Conservation (phyloP, 2,329 filamentous ascomycete genomes). For the Aspergillus fijiensis region DNA sequence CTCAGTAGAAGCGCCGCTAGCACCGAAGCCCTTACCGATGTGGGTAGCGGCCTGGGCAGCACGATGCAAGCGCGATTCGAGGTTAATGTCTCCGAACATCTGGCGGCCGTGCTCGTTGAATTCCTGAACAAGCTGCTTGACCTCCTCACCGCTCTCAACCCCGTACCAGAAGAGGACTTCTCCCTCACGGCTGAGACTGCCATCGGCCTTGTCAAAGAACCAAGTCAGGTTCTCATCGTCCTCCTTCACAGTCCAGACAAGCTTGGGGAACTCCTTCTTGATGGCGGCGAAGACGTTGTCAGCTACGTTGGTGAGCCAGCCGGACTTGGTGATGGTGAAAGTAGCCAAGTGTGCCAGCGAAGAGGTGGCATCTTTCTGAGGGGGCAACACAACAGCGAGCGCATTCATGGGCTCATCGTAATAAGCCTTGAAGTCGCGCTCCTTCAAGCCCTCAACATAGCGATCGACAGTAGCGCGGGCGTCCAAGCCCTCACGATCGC, state of each 20-base stretch:
- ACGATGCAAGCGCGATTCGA: conserved; percentile 79
- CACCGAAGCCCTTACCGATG: conserved; percentile 48
- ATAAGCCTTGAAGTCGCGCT: conserved; percentile 84
- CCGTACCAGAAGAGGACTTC: conserved; percentile 97
- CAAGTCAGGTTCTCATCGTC: conserved; percentile 95
- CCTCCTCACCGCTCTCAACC: conserved; percentile 75
- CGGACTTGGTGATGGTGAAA: conserved; percentile 88
- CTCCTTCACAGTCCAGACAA: conserved; percentile 95
- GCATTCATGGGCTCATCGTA: conserved; percentile 94
- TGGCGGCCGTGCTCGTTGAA: conserved; percentile 79
- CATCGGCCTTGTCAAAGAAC: conserved; percentile 97
- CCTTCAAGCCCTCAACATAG: conserved; percentile 76
- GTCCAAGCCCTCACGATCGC: conserved; percentile 79
- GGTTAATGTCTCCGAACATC: conserved; percentile 86
- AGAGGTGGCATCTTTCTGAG: conserved; percentile 55
- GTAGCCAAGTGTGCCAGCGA: conserved; percentile 81
- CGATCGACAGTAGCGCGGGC: conserved; percentile 80
- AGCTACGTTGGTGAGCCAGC: conserved; percentile 90
- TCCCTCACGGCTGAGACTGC: conserved; percentile 79
- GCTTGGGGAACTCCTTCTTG: conserved; percentile 87
- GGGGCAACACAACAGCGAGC: conserved; percentile 81
- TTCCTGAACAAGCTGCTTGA: conserved; percentile 78
- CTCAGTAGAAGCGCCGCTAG: conserved; percentile 51
- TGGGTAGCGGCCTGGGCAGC: conserved; percentile 70
- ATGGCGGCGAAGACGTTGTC: conserved; percentile 93